Evolutionary conservation across 768 basidiomycete species (phyloP), one percentile per base, ranked within the genome.

Genomic region (Stropharia rugosoannulata): DNA sequence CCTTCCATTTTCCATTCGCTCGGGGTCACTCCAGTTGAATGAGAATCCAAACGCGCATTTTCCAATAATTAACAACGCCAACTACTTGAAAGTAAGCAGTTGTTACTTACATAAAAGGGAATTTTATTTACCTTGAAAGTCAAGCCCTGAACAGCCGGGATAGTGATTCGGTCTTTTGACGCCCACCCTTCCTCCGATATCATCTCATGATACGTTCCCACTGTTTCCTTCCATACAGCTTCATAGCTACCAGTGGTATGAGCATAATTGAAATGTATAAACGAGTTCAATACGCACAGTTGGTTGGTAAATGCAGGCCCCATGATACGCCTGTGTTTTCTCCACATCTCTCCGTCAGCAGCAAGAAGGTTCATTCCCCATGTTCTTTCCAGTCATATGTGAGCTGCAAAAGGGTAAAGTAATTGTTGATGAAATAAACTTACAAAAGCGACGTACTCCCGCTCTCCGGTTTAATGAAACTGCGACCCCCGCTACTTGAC

Each of bases 41-140:
- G 71, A 63, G 38, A 80, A 73, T 1, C 80, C 80, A 49, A 80
- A 80, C 2, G 75, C 79, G 54, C 79, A 80, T 59, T 66, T 72
- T 9, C 73, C 75, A 19, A 82, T 71, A 8, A 79, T 65, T n/a
- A 80, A 59, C 5, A 80, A 68, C 3, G 79, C 74, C 15, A 78
- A 56, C 79, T 81, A 38, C 18, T n/a, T 38, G 0, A 36, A 43
- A 52, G 64, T 75, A 19, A 42, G 35, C 16, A 50, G 38, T 3
- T 8, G 5, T 12, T 5, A 22, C n/a, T 9, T 7, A 22, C 22
- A 22, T 22, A 50, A 50, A 15, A 4, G 1, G 5, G 37, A 1
- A 42, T 25, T 46, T 41, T 16, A 51, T 54, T 7, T 32, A 72
- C 76, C 64, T 78, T 75, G 62, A 71, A 69, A 4, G 73, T 76